Conservation (phyloP, 495 filamentous ascomycete genomes). For the Amphirosellinia nigrospora region DNA sequence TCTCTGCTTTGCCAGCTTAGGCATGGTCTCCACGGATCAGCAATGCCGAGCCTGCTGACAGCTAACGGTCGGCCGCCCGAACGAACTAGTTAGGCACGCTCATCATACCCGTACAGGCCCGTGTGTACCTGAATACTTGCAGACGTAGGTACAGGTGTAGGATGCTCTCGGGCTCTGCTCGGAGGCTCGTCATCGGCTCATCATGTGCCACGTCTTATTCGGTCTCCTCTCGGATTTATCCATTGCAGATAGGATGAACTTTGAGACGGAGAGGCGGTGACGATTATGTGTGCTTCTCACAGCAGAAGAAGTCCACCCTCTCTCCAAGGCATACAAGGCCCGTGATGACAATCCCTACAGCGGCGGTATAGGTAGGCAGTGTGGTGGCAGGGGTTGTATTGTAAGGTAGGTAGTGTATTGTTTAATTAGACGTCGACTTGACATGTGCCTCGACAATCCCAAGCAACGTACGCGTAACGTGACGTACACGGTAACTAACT, state of each 20-base stretch:
- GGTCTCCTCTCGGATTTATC: neutral
- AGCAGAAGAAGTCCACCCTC: neutral
- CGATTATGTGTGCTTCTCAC: neutral
- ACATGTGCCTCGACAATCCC: neutral
- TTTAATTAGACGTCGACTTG: slow-evolving; percentile 15
- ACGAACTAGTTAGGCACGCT: neutral
- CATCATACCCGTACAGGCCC: neutral
- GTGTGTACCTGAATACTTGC: neutral
- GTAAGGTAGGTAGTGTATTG: slow-evolving; percentile 5
- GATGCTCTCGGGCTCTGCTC: slow-evolving; percentile 12
- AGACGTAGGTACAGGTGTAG: neutral
- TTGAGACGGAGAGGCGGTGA: slow-evolving; percentile 18
- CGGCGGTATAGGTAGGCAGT: neutral
- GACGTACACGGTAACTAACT: neutral
- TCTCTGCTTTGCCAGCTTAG: neutral
- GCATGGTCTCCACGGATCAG: slow-evolving; percentile 7
- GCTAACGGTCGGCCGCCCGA: slow-evolving; percentile 16
- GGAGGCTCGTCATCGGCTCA: slow-evolving; percentile 12
- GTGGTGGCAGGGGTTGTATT: slow-evolving; percentile 11
- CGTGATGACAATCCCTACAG: slow-evolving; percentile 10
- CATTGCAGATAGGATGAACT: neutral
- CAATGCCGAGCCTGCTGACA: slow-evolving; percentile 21
- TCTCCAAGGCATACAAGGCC: neutral
- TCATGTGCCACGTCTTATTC: slow-evolving; percentile 20
- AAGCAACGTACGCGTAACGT: neutral